A percentile compares a stretch with the other conserved stretches of the same genome.
These are phyloP conservation scores for Shiraia sp. DNA, from an alignment of 2,329 filamentous ascomycete species.

Conservation along the genomic window DNA sequence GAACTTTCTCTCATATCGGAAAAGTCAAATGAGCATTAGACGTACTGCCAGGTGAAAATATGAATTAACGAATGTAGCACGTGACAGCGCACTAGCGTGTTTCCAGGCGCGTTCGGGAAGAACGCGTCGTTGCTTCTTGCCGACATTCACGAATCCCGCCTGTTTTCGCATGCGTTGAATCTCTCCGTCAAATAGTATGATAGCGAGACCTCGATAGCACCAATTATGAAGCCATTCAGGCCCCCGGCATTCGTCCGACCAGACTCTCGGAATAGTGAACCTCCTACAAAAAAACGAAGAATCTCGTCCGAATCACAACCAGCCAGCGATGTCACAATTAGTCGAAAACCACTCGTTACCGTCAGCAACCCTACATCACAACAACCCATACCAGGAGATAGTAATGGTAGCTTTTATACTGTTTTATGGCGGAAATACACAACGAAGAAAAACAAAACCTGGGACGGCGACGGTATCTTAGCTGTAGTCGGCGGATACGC, in stretches of 20 bases:
- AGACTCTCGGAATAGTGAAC: constrained; percentile 23
- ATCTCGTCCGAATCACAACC: constrained; percentile 38
- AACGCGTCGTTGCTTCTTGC: constrained; percentile 7
- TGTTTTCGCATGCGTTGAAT: not conserved
- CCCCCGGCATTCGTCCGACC: constrained; percentile 38
- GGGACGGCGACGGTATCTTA: constrained; percentile 73
- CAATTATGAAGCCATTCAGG: constrained; percentile 41
- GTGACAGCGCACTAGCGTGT: constrained; percentile 18
- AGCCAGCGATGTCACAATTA: constrained; percentile 16
- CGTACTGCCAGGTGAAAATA: too few relatives aligned
- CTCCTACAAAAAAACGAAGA: constrained; percentile 49
- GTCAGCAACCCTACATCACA: constrained; percentile 25
- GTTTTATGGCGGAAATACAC: constrained; percentile 67
- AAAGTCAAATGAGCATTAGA: too few relatives aligned
- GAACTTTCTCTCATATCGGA: too few relatives aligned
- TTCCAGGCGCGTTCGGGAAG: constrained; percentile 4
- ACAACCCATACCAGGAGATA: constrained; percentile 18
- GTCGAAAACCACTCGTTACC: constrained; percentile 36
- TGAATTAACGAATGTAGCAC: too few relatives aligned
- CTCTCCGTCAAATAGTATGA: constrained; percentile 1
- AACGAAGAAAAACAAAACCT: constrained; percentile 75
- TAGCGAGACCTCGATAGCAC: not conserved
- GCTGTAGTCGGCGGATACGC: constrained; percentile 61
- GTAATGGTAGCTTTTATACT: constrained; percentile 47
- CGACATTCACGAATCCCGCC: not conserved